These are phyloP conservation scores for Evansstolkia leycettana DNA, from an alignment of 495 filamentous ascomycete species.

Conservation along the genomic window DNA sequence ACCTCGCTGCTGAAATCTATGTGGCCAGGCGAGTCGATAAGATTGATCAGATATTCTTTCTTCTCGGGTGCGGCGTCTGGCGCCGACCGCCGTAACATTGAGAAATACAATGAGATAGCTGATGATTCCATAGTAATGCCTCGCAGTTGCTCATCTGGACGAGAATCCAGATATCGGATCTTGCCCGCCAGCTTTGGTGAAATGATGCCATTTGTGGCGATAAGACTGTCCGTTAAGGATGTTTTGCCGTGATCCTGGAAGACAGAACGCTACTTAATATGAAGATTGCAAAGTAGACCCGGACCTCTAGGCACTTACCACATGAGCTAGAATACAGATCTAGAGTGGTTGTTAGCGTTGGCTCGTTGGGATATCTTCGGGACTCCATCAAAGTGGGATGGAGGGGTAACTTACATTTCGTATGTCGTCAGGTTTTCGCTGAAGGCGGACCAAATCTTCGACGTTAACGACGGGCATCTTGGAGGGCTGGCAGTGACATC, in stretches of 20 bases:
- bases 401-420: slow-evolving; percentile 59
- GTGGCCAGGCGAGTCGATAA: slow-evolving; percentile 96
- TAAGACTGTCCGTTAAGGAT: slow-evolving; percentile 88
- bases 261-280: not conserved
- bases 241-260: slow-evolving; percentile 88
- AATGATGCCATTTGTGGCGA: slow-evolving; percentile 99
- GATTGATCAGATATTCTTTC: slow-evolving; percentile 89
- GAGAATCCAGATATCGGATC: slow-evolving; percentile 93
- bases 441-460: slow-evolving; percentile 74
- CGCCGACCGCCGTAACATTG: slow-evolving; percentile 60
- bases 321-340: slow-evolving; percentile 97
- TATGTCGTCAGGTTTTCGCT: slow-evolving; percentile 73
- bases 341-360: slow-evolving; percentile 30
- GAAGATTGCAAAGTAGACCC: too few relatives aligned
- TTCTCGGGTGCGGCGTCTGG: slow-evolving; percentile 56
- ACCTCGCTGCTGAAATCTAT: slow-evolving; percentile 99
- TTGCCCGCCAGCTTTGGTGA: slow-evolving; percentile 95
- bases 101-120: slow-evolving; percentile 93
- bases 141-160: slow-evolving; percentile 90
- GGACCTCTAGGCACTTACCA: slow-evolving; percentile 44
- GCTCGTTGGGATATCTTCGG: slow-evolving; percentile 1
- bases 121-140: slow-evolving; percentile 99
- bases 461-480: slow-evolving; percentile 82
- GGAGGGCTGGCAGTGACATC: slow-evolving; percentile 8
- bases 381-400: slow-evolving; percentile 20